phyloP scores from a whole-genome alignment of 768 basidiomycete species.

The Amanita exitialis region DNA sequence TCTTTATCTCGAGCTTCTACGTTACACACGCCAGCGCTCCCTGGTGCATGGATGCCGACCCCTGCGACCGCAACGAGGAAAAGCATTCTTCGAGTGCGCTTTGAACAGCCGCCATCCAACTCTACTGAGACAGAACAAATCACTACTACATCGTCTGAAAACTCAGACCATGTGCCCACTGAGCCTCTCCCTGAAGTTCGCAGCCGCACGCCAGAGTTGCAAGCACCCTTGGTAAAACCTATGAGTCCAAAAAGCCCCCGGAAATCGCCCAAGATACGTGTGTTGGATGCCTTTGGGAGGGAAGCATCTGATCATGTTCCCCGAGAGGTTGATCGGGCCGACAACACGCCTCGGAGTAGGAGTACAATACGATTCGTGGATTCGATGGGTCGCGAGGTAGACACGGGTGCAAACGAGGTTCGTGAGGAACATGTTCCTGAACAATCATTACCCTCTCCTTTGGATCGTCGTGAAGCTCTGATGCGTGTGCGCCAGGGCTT shows the following conservation, averaged over 20 bases:
- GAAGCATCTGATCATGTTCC: conserved; percentile 20
- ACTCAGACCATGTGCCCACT: not conserved
- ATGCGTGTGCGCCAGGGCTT: conserved; percentile 49
- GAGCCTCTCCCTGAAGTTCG: not conserved
- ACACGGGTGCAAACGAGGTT: conserved; percentile 17
- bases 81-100: conserved; percentile 63
- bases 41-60: conserved; percentile 59
- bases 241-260: conserved; percentile 20
- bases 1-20: conserved; percentile 41
- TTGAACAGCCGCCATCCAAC: conserved; percentile 28
- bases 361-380: conserved; percentile 53
- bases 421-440: conserved; percentile 14
- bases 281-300: conserved; percentile 67
- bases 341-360: conserved; percentile 18
- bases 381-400: conserved; percentile 56
- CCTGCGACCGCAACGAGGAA: conserved; percentile 37
- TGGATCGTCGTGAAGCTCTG: conserved; percentile 42
- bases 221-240: conserved; percentile 6
- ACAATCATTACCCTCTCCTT: conserved; percentile 12
- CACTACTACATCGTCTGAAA: not conserved
- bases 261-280: conserved; percentile 43
- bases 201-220: conserved; percentile 12
- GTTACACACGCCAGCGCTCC: conserved; percentile 54
- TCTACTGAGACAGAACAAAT: conserved; percentile 9
- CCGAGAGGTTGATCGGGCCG: conserved; percentile 4